A percentile compares a stretch with the other conserved stretches of the same genome.
phyloP scores from a whole-genome alignment of 371 early-diverging fungal genomes.

The Mucor racemosus region DNA sequence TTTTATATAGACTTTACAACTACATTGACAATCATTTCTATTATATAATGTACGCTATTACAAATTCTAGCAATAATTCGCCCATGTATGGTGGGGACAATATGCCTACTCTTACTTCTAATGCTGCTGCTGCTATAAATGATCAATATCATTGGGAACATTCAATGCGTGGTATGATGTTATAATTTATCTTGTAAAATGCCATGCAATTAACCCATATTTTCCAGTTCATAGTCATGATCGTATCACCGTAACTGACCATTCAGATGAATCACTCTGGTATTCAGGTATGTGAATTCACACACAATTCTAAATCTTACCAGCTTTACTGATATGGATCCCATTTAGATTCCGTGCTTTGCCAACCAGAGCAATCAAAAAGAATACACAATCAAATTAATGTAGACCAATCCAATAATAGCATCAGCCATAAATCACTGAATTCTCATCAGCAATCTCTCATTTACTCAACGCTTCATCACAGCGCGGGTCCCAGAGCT shows the following conservation, averaged over 20 bases:
- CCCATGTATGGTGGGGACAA: neutral
- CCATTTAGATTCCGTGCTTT: slow-evolving; percentile 13
- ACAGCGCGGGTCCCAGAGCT: slow-evolving; percentile 14
- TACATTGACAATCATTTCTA: neutral
- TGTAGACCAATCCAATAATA: neutral
- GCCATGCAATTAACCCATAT: neutral
- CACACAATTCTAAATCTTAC: slow-evolving; percentile 4
- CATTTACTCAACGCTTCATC: neutral
- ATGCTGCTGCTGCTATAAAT: neutral
- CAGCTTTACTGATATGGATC: neutral
- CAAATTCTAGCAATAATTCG: neutral
- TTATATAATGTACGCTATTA: neutral
- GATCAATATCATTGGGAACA: slow-evolving; percentile 18
- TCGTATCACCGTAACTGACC: neutral
- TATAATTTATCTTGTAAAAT: neutral
- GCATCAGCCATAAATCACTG: slow-evolving; percentile 6
- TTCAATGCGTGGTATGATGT: slow-evolving; percentile 11
- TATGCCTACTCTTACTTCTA: neutral
- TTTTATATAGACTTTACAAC: neutral
- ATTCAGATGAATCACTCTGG: slow-evolving; percentile 17
- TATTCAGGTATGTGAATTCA: slow-evolving; percentile 15
- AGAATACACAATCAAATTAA: neutral
- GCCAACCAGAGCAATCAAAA: slow-evolving; percentile 8
- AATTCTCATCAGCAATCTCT: slow-evolving; percentile 11
- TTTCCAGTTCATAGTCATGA: slow-evolving; percentile 12